phyloP scores from a whole-genome alignment of 2,329 filamentous ascomycete genomes.

The Fusarium newnesense region DNA sequence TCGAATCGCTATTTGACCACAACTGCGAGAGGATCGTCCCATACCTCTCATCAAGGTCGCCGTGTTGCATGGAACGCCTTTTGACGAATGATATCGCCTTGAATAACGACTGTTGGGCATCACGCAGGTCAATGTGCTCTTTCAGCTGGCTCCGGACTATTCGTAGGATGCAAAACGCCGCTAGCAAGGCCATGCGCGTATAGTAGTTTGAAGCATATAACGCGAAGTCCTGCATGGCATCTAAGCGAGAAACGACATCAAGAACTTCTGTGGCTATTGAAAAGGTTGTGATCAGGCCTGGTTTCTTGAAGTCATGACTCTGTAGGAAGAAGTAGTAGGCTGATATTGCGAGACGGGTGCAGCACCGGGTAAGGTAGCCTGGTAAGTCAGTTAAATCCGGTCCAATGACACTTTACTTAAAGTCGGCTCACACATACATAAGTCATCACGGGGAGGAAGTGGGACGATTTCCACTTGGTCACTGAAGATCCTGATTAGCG shows the following conservation, averaged over 20 bases:
- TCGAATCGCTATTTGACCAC: slow-evolving; percentile 4
- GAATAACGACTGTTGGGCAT: background rate
- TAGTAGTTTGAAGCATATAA: slow-evolving; percentile 2
- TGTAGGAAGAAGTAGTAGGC: slow-evolving; percentile 2
- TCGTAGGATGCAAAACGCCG: background rate
- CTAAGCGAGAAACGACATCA: slow-evolving; percentile 1
- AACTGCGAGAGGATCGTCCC: background rate
- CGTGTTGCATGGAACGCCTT: background rate
- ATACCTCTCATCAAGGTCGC: slow-evolving; percentile 2
- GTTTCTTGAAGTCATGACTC: background rate
- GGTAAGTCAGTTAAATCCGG: background rate
- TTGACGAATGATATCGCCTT: slow-evolving; percentile 2
- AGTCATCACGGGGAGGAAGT: background rate
- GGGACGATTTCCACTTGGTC: background rate
- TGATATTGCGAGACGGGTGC: background rate
- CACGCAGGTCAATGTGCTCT: background rate
- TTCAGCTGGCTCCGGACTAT: background rate
- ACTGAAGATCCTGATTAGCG: background rate
- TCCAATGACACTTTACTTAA: background rate
- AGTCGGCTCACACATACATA: background rate
- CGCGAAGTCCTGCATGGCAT: slow-evolving; percentile 1
- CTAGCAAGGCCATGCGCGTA: slow-evolving; percentile 2
- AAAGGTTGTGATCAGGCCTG: background rate
- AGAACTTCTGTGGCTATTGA: background rate
- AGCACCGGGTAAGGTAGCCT: background rate